A percentile compares a stretch with the other conserved stretches of the same genome.
These are phyloP conservation scores for Lepidium campestre DNA, from an alignment of 441 rosid species.

Conservation along the genomic window DNA sequence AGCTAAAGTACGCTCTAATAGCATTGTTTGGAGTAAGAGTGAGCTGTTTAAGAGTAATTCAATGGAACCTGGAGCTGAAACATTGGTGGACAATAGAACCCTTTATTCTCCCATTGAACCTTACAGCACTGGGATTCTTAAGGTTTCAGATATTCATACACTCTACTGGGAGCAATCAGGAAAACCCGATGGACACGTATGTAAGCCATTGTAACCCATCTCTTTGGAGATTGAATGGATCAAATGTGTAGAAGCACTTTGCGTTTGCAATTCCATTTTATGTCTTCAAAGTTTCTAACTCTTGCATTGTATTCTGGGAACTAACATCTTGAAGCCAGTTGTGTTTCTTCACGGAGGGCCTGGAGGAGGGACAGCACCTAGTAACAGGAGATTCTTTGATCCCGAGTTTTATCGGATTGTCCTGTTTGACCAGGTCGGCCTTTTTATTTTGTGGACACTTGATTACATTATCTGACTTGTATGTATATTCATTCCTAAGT, in stretches of 20 bases:
- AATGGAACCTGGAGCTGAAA: constrained; percentile 43
- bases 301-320: not conserved
- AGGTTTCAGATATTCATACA: constrained; percentile 75
- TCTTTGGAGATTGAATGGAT: not conserved
- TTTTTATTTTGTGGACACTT: not conserved
- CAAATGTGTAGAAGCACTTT: not conserved
- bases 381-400: constrained; percentile 80
- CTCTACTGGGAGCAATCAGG: constrained; percentile 89
- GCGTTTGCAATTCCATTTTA: not conserved
- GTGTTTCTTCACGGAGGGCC: constrained; percentile 97
- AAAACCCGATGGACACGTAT: constrained; percentile 78
- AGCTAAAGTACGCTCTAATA: not conserved
- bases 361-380: constrained; percentile 85
- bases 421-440: constrained; percentile 74
- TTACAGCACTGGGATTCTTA: constrained; percentile 51
- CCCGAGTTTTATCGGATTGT: constrained; percentile 76
- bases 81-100: constrained; percentile 32
- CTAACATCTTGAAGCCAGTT: constrained; percentile 54
- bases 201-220: constrained; percentile 21
- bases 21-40: constrained; percentile 9
- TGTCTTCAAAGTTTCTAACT: not conserved
- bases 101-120: constrained; percentile 70
- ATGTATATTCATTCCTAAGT: not conserved
- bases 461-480: not conserved
- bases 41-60: constrained; percentile 28